Conservation (phyloP, 2,329 filamentous ascomycete genomes). For the Penicillium sp. region DNA sequence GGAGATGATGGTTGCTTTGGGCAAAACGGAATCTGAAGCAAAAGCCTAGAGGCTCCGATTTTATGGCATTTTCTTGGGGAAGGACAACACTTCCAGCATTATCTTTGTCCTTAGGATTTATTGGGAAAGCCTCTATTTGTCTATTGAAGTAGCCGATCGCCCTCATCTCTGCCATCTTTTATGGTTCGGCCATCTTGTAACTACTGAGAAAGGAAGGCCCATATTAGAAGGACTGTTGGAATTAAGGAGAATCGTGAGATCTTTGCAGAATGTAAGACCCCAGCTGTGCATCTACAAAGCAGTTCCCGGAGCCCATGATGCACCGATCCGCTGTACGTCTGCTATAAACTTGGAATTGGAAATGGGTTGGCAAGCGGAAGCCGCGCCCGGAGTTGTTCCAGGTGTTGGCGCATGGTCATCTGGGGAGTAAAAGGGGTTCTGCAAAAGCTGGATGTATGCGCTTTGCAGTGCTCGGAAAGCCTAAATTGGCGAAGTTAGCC, state of each 20-base stretch:
- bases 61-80: not conserved
- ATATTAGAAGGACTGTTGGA: not conserved
- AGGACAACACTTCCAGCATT: not conserved
- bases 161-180: not conserved
- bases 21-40: slow-evolving; percentile 58
- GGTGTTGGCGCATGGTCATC: slow-evolving; percentile 72
- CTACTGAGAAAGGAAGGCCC: not conserved
- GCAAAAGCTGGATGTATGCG: slow-evolving; percentile 84
- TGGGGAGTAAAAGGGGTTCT: slow-evolving; percentile 94
- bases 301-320: slow-evolving; percentile 75
- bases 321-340: slow-evolving; percentile 84
- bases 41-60: not conserved
- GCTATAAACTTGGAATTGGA: slow-evolving; percentile 76
- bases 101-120: not conserved
- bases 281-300: slow-evolving; percentile 69
- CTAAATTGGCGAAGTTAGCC: slow-evolving; percentile 41
- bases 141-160: not conserved
- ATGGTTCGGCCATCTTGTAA: not conserved
- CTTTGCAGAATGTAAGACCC: slow-evolving; percentile 45
- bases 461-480: slow-evolving; percentile 88
- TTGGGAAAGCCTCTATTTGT: not conserved
- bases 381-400: slow-evolving; percentile 44
- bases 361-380: slow-evolving; percentile 64
- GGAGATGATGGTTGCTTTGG: slow-evolving; percentile 64
- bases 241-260: not conserved